Evolutionary conservation across 306 rosid genomes (phyloP), one percentile per base, ranked within the genome.

Genomic region (Prinsepia uniflora): DNA sequence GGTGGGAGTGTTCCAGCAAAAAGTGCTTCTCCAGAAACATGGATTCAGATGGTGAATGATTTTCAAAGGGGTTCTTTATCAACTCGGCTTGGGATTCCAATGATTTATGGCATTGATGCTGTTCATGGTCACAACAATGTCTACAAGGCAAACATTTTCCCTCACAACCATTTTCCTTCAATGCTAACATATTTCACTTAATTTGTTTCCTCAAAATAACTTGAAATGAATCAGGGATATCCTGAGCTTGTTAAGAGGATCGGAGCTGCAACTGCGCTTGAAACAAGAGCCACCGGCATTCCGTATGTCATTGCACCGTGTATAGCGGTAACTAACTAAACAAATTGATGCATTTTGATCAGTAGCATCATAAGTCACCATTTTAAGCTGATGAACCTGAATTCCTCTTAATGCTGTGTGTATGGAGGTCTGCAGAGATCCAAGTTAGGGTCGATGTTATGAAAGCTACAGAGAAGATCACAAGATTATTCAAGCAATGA

Each of bases 61-160:
- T 41, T 78, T 48, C 86, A 75, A 55, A 44, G 49, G 42, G 83
- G 78, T 2, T 66, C 79, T 55, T 61, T 82, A 5, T 79, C 83
- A 2, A 82, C 83, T 6, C 72, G 83, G 8, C 83, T 75, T 18
- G 79, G 79, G 10, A 82, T 82, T 63, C 86, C 81, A 0, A 67
- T 82, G 83, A 75, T 82, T 63, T 82, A 72, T 75, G 85, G 85
- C 3, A 82, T 82, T 46, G 85, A 78, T 78, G 85, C 75, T 22
- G 80, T 74, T 1, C 85, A 82, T 67, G 85, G 85, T 40, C 74
- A 82, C 69, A 82, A 82, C 5, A 82, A 78, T 47, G 82, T 82
- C 10, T 79, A 79, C 54, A 68, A 70, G 6, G 82, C 82, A 30
- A 79, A 79, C 1, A 63, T 79, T 8, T 80, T 82, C 15, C 86